Base-by-base conservation (phyloP, 192 early-diverging fungal genomes). In the Obelidium mucronatum region DNA sequence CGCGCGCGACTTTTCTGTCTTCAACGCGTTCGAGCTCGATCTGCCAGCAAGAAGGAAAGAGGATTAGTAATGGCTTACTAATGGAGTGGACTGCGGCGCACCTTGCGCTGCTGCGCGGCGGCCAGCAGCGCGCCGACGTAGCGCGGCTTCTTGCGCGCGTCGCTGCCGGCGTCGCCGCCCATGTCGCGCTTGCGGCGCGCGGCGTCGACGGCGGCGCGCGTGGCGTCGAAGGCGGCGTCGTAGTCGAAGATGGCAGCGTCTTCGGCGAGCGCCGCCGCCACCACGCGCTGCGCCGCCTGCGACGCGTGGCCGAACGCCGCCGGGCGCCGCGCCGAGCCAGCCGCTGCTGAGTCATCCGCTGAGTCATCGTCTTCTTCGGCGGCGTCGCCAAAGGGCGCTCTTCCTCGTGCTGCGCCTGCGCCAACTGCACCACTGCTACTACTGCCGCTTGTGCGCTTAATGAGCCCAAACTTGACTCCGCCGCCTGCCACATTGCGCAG, bases 161-260 rank as follows among this genome's bases (percentile, higher is more conserved):
- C 60, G 4, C 60, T 70, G 53, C 59, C 73, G 22, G 80, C 88
- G 54, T 88, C 84, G 39, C 88, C 80, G 30, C 52, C 78, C 11
- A 84, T 76, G 37, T 91, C 89, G 24, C 81, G 75, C 31, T 83
- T 77, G 58, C 85, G 81, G 68, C 84, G 82, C 68, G 85, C 78
- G 0, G 83, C 79, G 15, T 75, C 80, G 44, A 92, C 91, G 0
- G 70, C 83, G 24, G 80, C 82, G 66, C 93, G 93, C 36, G 93
- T 75, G 58, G 87, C 84, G 56, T 94, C 93, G 76, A 92, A 94
- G 1, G 90, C 89, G 11, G 80, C 91, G 73, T 94, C 93, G 74
- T 94, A 94, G 67, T 93, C 92, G 82, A 91, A 94, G 2, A 91
- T 84, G 53, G 77, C 88, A 13, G 92, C 78, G 73, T 94, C 92